Evolutionary conservation across 805 yeast genomes (phyloP), one percentile per base, ranked within the genome.

Genomic region (Wickerhamomyces ciferrii): DNA sequence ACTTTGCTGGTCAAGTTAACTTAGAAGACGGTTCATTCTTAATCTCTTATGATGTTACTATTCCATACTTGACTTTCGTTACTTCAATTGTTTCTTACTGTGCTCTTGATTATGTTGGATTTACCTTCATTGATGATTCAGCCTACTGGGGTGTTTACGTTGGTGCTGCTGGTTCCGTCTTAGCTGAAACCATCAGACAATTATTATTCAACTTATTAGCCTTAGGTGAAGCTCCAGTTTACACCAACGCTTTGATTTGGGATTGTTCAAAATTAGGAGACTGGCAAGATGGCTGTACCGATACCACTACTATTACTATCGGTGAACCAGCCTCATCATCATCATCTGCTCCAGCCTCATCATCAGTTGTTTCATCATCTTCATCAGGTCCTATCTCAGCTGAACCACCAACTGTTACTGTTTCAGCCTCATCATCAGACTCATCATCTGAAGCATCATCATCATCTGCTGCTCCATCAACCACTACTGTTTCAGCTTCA

Each of bases 401-500:
- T 20, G 41, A 19, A 36, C 45, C 25, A 20, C 18, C 46, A 34
- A 8, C 37, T 2, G 20, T 20, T n/a, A 25, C 45, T 17, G 37
- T 43, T n/a, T 23, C 42, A 29, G n/a, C 42, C 32, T 41, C 38
- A 11, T n/a, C 42, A 8, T 27, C 42, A 13, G 20, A 37, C 4
- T 18, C 24, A 18, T 11, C 34, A 5, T 38, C 34, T 7, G 27
- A 25, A 21, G 35, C 37, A 29, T 46, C 13, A 37, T 40, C 25
- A 39, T 41, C 27, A 13, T 23, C 37, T 6, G 4, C 19, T 15
- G n/a, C 27, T 9, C 23, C 41, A 38, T 38, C 41, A 7, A 25
- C 39, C 10, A 5, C 39, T 19, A 11, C 23, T 13, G 45, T 44
- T 4, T 47, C 50, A 7, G 38, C 47, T 14, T 44, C 50, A 19